A percentile compares a stretch with the other conserved stretches of the same genome.
These are phyloP conservation scores for Dentipellis sp. DNA, from an alignment of 768 basidiomycete genomes.

Conservation along the genomic window DNA sequence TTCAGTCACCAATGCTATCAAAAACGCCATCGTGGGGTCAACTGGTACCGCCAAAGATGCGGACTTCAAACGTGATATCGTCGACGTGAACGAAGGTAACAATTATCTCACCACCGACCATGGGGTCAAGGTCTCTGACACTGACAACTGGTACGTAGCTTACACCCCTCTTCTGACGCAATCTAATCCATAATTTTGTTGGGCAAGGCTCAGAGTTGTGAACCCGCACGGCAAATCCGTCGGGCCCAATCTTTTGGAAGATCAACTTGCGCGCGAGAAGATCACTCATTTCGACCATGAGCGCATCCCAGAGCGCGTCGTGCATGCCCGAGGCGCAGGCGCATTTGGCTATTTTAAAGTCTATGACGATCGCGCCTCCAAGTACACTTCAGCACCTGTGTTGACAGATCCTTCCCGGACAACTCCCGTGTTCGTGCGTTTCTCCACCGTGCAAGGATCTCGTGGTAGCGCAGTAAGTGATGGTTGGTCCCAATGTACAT, in stretches of 20 bases:
- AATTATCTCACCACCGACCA: slow-evolving; percentile 48
- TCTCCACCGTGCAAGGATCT: slow-evolving; percentile 79
- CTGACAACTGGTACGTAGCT: slow-evolving; percentile 50
- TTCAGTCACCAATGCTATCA: slow-evolving; percentile 7
- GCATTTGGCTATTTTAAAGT: slow-evolving; percentile 83
- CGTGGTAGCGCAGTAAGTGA: slow-evolving; percentile 68
- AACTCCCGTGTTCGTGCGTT: slow-evolving; percentile 76
- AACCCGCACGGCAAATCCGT: slow-evolving; percentile 30
- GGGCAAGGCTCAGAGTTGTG: slow-evolving; percentile 49
- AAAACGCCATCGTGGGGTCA: slow-evolving; percentile 5
- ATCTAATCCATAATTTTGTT: neutral
- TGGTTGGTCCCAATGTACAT: neutral
- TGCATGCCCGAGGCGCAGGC: slow-evolving; percentile 56
- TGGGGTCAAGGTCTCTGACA: slow-evolving; percentile 48
- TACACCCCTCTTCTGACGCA: neutral
- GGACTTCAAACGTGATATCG: slow-evolving; percentile 25
- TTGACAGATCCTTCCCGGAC: slow-evolving; percentile 63
- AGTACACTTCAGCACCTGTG: slow-evolving; percentile 62
- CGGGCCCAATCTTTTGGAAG: slow-evolving; percentile 74
- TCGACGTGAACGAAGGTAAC: slow-evolving; percentile 19
- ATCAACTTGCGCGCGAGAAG: slow-evolving; percentile 67
- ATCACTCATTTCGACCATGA: slow-evolving; percentile 80
- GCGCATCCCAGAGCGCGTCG: slow-evolving; percentile 76
- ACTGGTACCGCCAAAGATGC: slow-evolving; percentile 2
- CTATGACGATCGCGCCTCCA: slow-evolving; percentile 54